A percentile compares a stretch with the other conserved stretches of the same genome.
These are phyloP conservation scores for Puccinia polysora DNA, from an alignment of 1,284 basidiomycete species.

Conservation along the genomic window DNA sequence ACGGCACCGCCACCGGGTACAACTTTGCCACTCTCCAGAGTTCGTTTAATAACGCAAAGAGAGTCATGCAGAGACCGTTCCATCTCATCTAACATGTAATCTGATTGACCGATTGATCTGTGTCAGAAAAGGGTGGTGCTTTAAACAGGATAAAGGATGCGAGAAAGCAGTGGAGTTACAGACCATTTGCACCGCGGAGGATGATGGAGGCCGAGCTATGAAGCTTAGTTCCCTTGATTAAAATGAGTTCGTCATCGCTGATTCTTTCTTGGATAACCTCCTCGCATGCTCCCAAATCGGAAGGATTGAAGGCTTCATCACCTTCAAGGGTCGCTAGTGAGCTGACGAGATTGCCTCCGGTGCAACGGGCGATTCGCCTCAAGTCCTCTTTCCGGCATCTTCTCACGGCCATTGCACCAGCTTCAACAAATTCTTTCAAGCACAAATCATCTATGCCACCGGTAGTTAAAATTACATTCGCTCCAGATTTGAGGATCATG, in stretches of 20 bases:
- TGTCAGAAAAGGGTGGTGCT: not conserved
- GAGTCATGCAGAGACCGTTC: slow-evolving; percentile 94
- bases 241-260: slow-evolving; percentile 95
- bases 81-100: slow-evolving; percentile 99
- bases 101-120: slow-evolving; percentile 52
- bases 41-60: slow-evolving; percentile 91
- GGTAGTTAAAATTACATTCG: slow-evolving; percentile 94
- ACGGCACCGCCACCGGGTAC: slow-evolving; percentile 98
- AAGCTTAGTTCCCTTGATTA: slow-evolving; percentile 95
- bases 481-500: slow-evolving; percentile 91
- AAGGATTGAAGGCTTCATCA: slow-evolving; percentile 93
- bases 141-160: not conserved
- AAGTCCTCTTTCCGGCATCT: slow-evolving; percentile 97
- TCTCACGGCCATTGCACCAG: slow-evolving; percentile 96
- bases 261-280: slow-evolving; percentile 96
- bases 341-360: slow-evolving; percentile 86
- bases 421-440: slow-evolving; percentile 98
- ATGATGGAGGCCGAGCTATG: slow-evolving; percentile 91
- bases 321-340: slow-evolving; percentile 95
- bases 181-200: slow-evolving; percentile 80
- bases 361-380: slow-evolving; percentile 92
- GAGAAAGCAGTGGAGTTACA: slow-evolving; percentile 24
- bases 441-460: slow-evolving; percentile 99
- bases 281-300: slow-evolving; percentile 81
- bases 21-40: slow-evolving; percentile 88